Evolutionary conservation across 169 alveolate species (phyloP).

Genomic region (Plasmodium fragile): DNA sequence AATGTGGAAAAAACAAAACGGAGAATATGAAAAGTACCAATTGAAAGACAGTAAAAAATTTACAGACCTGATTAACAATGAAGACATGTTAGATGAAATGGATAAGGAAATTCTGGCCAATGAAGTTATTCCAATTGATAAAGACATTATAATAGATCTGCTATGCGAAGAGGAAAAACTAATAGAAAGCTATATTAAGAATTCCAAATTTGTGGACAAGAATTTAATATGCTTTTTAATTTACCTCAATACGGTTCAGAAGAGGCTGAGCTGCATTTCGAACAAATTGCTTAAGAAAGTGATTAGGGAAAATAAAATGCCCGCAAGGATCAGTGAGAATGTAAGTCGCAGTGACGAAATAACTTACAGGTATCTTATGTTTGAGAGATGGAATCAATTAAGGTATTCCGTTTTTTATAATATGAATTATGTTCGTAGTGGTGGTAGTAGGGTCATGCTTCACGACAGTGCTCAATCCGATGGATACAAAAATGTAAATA

Average conservation of each 20-base stretch:
- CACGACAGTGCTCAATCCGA: not conserved
- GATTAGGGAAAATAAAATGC: constrained; percentile 60
- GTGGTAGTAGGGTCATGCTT: not conserved
- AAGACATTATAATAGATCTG: constrained; percentile 59
- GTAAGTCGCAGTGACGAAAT: constrained; percentile 30
- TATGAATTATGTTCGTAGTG: not conserved
- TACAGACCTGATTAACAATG: not conserved
- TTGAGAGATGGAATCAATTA: constrained; percentile 69
- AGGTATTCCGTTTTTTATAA: constrained; percentile 50
- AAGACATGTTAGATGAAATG: not conserved
- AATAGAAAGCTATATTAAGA: constrained; percentile 47
- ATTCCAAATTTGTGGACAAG: constrained; percentile 56
- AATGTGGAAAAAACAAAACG: not conserved
- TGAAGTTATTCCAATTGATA: constrained; percentile 54
- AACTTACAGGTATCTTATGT: constrained; percentile 51
- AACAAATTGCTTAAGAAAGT: constrained; percentile 22
- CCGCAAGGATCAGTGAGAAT: constrained; percentile 25
- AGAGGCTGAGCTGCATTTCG: constrained; percentile 55
- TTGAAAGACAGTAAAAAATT: not conserved
- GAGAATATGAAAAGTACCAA: not conserved
- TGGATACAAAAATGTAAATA: not conserved
- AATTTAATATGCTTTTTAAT: constrained; percentile 37
- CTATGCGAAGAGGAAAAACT: constrained; percentile 67
- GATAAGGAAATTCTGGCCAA: constrained; percentile 30
- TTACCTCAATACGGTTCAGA: constrained; percentile 41